Conservation (phyloP, 805 yeast species). For the Metschnikowia matae region DNA sequence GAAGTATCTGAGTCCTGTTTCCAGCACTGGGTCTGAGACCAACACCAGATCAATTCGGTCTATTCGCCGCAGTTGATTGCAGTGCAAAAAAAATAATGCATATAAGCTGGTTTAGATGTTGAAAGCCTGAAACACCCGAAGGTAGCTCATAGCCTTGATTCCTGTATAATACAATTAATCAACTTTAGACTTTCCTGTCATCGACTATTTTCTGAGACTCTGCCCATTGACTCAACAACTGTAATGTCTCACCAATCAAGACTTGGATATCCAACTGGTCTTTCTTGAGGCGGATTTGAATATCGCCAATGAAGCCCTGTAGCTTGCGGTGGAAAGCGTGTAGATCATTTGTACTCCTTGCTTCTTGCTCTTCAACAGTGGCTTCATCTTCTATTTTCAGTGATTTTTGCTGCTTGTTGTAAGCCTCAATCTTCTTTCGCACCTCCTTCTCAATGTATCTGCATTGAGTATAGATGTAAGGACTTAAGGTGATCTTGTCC, state of each 20-base stretch:
- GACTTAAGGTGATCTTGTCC: constrained; percentile 27
- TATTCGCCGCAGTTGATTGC: constrained; percentile 9
- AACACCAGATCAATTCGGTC: constrained; percentile 14
- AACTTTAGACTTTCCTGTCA: constrained; percentile 3
- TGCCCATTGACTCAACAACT: constrained; percentile 27
- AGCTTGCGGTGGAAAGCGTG: constrained; percentile 16
- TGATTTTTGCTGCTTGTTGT: not conserved
- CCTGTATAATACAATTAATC: not conserved
- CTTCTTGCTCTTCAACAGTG: not conserved
- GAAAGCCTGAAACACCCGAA: not conserved
- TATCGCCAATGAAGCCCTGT: constrained; percentile 35
- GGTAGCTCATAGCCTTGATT: not conserved
- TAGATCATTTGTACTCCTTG: constrained; percentile 1
- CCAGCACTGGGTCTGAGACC: not conserved
- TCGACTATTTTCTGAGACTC: constrained; percentile 7
- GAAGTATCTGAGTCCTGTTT: constrained; percentile 15
- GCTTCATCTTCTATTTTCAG: not conserved
- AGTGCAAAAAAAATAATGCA: not conserved
- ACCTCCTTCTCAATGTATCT: constrained; percentile 26
- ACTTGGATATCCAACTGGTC: constrained; percentile 27
- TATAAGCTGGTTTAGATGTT: too few relatives aligned
- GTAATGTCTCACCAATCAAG: constrained; percentile 20
- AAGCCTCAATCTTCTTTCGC: constrained; percentile 12
- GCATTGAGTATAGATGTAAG: constrained; percentile 33
- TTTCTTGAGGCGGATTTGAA: constrained; percentile 26